A percentile compares a stretch with the other conserved stretches of the same genome.
Conservation (phyloP, 2,329 filamentous ascomycete genomes). For the Fusarium citri region DNA sequence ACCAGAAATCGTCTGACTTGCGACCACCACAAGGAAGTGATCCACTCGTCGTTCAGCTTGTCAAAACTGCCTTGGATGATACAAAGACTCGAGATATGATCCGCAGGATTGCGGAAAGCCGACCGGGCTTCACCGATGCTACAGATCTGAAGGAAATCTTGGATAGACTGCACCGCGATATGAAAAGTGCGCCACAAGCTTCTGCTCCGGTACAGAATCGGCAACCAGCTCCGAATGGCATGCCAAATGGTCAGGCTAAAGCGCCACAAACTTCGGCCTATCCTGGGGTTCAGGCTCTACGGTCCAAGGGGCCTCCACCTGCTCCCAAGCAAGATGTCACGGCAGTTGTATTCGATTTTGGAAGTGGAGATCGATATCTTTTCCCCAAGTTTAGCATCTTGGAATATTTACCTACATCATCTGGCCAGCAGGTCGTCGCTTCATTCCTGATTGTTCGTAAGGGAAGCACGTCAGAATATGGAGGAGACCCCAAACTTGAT, state of each 20-base stretch:
- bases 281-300: constrained; percentile 64
- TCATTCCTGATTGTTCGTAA: constrained; percentile 83
- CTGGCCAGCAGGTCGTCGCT: constrained; percentile 72
- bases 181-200: constrained; percentile 51
- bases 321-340: constrained; percentile 69
- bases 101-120: constrained; percentile 63
- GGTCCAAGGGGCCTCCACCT: constrained; percentile 69
- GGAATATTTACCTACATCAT: constrained; percentile 67
- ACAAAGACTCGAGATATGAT: constrained; percentile 62
- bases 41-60: constrained; percentile 65
- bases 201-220: constrained; percentile 46
- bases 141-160: constrained; percentile 65
- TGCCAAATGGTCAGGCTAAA: constrained; percentile 48
- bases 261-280: constrained; percentile 30
- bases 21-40: constrained; percentile 66
- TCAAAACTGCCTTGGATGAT: constrained; percentile 69
- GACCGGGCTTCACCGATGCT: constrained; percentile 63
- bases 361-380: constrained; percentile 78
- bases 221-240: constrained; percentile 48
- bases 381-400: constrained; percentile 84
- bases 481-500: constrained; percentile 71
- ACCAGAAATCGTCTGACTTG: constrained; percentile 65
- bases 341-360: constrained; percentile 78
- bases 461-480: constrained; percentile 73
- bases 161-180: constrained; percentile 60